phyloP scores from a whole-genome alignment of 2,329 filamentous ascomycete species.

The Tolypocladium sp. region DNA sequence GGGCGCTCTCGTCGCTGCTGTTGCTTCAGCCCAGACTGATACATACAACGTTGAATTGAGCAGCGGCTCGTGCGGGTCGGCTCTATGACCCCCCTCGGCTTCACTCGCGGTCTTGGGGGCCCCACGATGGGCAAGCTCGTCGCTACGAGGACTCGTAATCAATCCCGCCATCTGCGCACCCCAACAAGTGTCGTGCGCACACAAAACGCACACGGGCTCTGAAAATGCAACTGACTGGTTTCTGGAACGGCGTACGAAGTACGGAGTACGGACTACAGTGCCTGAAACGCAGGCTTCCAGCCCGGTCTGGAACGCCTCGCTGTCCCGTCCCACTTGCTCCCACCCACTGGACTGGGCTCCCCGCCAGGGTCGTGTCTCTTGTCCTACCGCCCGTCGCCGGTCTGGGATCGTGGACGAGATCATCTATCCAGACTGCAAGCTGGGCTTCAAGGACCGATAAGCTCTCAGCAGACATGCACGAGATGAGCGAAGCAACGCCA shows the following conservation, averaged over 20 bases:
- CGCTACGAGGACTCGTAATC: not conserved
- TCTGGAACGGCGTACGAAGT: not conserved
- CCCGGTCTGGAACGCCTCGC: not conserved
- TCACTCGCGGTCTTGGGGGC: too few species aligned
- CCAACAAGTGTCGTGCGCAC: not conserved
- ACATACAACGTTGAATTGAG: not conserved
- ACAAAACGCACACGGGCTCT: not conserved
- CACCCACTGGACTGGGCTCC: not conserved
- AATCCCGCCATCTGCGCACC: not conserved
- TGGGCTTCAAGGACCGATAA: not conserved
- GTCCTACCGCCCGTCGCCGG: not conserved
- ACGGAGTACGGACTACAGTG: not conserved
- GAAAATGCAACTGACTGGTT: not conserved
- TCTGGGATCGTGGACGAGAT: not conserved
- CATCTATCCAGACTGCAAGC: not conserved
- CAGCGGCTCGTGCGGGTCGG: not conserved
- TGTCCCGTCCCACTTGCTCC: not conserved
- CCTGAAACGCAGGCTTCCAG: not conserved
- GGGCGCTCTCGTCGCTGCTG: not conserved
- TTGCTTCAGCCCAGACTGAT: not conserved
- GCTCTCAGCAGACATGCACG: not conserved
- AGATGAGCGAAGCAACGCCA: not conserved
- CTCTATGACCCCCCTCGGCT: too few species aligned
- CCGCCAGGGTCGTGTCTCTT: not conserved
- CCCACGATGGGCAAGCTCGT: too few species aligned